These are phyloP conservation scores for Aspergillus tubingensis DNA, from an alignment of 2,329 filamentous ascomycete genomes.

Conservation along the genomic window DNA sequence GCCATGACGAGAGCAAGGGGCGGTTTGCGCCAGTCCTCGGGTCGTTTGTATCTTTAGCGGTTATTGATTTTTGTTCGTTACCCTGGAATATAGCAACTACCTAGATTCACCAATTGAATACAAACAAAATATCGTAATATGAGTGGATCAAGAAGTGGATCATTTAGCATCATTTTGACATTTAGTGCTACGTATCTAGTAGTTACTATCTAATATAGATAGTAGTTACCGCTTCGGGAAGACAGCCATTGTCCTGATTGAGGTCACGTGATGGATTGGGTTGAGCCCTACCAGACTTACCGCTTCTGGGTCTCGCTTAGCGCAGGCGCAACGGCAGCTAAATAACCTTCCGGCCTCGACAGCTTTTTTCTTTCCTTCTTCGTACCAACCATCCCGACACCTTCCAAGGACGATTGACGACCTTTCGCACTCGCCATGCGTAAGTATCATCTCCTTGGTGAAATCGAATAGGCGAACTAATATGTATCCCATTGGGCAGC, in stretches of 20 bases:
- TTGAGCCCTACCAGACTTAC: slow-evolving; percentile 28
- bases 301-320: slow-evolving; percentile 34
- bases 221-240: background rate
- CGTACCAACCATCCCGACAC: slow-evolving; percentile 36
- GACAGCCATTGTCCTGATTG: background rate
- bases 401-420: slow-evolving; percentile 62
- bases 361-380: slow-evolving; percentile 28
- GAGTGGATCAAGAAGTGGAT: background rate
- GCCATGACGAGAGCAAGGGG: slow-evolving; percentile 37
- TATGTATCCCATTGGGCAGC: slow-evolving; percentile 58
- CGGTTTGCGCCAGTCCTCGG: slow-evolving; percentile 33
- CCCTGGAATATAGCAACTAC: slow-evolving; percentile 32
- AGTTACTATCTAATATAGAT: background rate
- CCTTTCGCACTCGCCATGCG: slow-evolving; percentile 71
- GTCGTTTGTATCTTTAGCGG: slow-evolving; percentile 47
- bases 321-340: slow-evolving; percentile 25
- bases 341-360: slow-evolving; percentile 21
- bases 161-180: too few species aligned
- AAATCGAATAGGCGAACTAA: slow-evolving; percentile 49
- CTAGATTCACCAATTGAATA: slow-evolving; percentile 34
- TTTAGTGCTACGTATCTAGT: too few species aligned
- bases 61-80: slow-evolving; percentile 33
- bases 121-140: slow-evolving; percentile 12
- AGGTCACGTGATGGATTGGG: slow-evolving; percentile 23
- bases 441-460: slow-evolving; percentile 69